Percentiles rank a stretch among this genome's conserved stretches.
These are phyloP conservation scores for Escovopsis weberi DNA, from an alignment of 2,329 filamentous ascomycete genomes.

Conservation along the genomic window DNA sequence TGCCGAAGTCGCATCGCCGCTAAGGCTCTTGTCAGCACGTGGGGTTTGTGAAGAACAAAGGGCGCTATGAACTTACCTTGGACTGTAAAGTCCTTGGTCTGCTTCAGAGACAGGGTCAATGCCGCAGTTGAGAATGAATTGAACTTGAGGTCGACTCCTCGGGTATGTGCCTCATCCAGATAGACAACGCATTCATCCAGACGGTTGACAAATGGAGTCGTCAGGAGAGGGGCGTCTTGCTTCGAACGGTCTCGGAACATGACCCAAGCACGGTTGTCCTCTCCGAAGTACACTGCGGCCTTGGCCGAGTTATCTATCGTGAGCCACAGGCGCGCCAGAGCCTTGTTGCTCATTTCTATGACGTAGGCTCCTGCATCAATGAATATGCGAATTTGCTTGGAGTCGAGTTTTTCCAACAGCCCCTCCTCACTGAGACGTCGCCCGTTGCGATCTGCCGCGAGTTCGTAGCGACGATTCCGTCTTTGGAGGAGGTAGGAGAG, in stretches of 20 bases:
- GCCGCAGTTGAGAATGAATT: slow-evolving; percentile 32
- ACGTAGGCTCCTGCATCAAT: slow-evolving; percentile 53
- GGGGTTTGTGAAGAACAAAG: background rate
- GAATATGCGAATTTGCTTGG: slow-evolving; percentile 32
- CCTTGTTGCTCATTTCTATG: slow-evolving; percentile 42
- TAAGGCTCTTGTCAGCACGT: slow-evolving; percentile 11
- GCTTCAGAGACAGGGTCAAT: slow-evolving; percentile 38
- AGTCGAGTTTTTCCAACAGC: slow-evolving; percentile 27
- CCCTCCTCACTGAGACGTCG: slow-evolving; percentile 28
- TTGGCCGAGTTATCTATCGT: slow-evolving; percentile 25
- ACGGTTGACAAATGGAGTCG: slow-evolving; percentile 39
- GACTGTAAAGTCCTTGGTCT: slow-evolving; percentile 46
- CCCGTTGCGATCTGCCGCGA: slow-evolving; percentile 15
- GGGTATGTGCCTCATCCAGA: slow-evolving; percentile 32
- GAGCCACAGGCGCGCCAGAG: slow-evolving; percentile 37
- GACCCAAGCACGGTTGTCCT: slow-evolving; percentile 14
- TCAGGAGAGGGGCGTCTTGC: slow-evolving; percentile 32
- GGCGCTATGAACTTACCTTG: slow-evolving; percentile 29
- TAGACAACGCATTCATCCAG: slow-evolving; percentile 40
- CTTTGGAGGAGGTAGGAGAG: slow-evolving; percentile 39
- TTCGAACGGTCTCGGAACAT: slow-evolving; percentile 16
- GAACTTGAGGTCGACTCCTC: slow-evolving; percentile 45
- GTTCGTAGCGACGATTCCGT: slow-evolving; percentile 33
- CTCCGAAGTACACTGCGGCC: slow-evolving; percentile 40
- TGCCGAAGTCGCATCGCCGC: slow-evolving; percentile 53